Conservation (phyloP, 495 filamentous ascomycete genomes). For the Daldinia bambusicola region DNA sequence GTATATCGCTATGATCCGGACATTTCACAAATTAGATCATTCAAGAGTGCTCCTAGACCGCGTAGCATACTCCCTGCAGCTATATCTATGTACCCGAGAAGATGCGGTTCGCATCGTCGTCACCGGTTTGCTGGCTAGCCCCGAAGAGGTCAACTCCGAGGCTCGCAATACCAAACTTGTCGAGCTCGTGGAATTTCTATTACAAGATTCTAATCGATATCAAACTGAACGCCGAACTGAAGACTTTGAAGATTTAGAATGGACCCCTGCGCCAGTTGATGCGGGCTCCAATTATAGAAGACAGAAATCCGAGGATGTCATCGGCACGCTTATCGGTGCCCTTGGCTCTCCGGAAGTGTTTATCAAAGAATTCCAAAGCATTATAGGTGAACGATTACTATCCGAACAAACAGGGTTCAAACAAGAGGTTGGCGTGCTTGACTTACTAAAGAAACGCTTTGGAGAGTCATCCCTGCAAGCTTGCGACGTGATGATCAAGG, state of each 20-base stretch:
- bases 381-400: slow-evolving; percentile 84
- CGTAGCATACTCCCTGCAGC: slow-evolving; percentile 81
- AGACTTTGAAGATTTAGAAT: slow-evolving; percentile 87
- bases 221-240: slow-evolving; percentile 59
- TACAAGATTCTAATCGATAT: slow-evolving; percentile 64
- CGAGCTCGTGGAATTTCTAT: slow-evolving; percentile 80
- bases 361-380: slow-evolving; percentile 89
- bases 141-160: slow-evolving; percentile 62
- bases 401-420: slow-evolving; percentile 74
- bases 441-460: slow-evolving; percentile 88
- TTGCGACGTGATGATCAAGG: slow-evolving; percentile 96
- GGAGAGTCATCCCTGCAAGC: slow-evolving; percentile 86
- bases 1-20: slow-evolving; percentile 92
- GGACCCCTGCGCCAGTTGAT: slow-evolving; percentile 92
- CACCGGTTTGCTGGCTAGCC: slow-evolving; percentile 79
- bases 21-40: slow-evolving; percentile 88
- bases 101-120: slow-evolving; percentile 92
- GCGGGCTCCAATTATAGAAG: slow-evolving; percentile 91
- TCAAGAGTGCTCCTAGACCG: slow-evolving; percentile 91
- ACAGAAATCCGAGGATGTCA: slow-evolving; percentile 89
- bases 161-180: slow-evolving; percentile 60
- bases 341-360: slow-evolving; percentile 90
- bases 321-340: slow-evolving; percentile 85
- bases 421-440: slow-evolving; percentile 79
- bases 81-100: slow-evolving; percentile 91